Conservation (phyloP, 2,329 filamentous ascomycete genomes). For the Xylaria sp. region DNA sequence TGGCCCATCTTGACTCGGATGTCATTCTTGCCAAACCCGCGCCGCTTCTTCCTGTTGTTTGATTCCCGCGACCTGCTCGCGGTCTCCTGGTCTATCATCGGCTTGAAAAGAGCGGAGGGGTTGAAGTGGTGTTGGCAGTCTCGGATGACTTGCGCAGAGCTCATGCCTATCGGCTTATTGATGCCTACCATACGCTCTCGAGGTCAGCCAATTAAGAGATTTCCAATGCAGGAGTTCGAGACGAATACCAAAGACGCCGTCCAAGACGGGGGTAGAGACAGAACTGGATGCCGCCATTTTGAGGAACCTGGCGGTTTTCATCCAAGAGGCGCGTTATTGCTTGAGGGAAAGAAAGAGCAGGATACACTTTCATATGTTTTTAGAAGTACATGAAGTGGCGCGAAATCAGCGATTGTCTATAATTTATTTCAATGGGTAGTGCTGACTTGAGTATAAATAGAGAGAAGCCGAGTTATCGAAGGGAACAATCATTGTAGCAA, state of each 20-base stretch:
- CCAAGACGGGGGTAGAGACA: conserved; percentile 54
- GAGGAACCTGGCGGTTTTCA: conserved; percentile 48
- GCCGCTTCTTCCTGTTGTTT: conserved; percentile 68
- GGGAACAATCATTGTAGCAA: background rate
- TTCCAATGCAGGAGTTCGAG: conserved; percentile 34
- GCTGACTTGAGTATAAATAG: background rate
- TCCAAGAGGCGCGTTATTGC: conserved; percentile 38
- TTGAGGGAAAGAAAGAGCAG: background rate
- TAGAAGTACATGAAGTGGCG: background rate
- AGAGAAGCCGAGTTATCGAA: background rate
- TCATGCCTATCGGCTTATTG: conserved; percentile 88
- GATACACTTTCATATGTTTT: background rate
- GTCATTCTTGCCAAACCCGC: conserved; percentile 65
- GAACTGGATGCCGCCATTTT: conserved; percentile 64
- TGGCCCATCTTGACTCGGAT: conserved; percentile 92
- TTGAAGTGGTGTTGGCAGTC: conserved; percentile 88
- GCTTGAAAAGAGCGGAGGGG: conserved; percentile 79
- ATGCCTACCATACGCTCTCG: conserved; percentile 55
- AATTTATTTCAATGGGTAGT: background rate
- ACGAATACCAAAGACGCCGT: conserved; percentile 67
- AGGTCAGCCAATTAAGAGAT: conserved; percentile 25
- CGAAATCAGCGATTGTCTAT: background rate
- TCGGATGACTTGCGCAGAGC: conserved; percentile 90
- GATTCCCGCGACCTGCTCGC: conserved; percentile 65
- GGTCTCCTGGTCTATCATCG: conserved; percentile 75